Evolutionary conservation across 495 filamentous ascomycete genomes (phyloP).

Genomic region (Rhypophila decipiens): DNA sequence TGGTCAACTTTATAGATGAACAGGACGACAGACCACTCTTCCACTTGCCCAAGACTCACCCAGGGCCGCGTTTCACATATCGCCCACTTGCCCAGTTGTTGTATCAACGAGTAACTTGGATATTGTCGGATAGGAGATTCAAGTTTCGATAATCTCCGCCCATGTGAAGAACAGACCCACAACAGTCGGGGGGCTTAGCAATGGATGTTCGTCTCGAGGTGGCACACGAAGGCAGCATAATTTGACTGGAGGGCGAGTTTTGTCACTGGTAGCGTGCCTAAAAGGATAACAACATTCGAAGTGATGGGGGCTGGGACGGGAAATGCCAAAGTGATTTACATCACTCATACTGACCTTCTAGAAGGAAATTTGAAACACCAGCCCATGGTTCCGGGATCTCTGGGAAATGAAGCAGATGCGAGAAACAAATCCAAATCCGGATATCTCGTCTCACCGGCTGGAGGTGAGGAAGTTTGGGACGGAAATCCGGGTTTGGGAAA

Average conservation of each 20-base stretch:
- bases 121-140: not conserved
- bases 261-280: not conserved
- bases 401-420: conserved; percentile 3
- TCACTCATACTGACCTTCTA: conserved; percentile 1
- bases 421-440: conserved; percentile 1
- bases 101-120: not conserved
- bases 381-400: conserved; percentile 3
- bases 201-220: not conserved
- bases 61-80: not conserved
- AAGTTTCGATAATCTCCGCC: not conserved
- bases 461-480: not conserved
- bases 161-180: not conserved
- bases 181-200: not conserved
- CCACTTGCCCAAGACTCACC: not conserved
- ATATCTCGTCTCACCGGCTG: not conserved
- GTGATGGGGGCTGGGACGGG: not conserved
- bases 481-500: not conserved
- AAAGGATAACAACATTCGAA: not conserved
- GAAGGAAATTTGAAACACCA: conserved; percentile 4
- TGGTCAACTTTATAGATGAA: not conserved
- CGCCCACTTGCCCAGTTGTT: no score
- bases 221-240: not conserved
- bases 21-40: not conserved
- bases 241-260: not conserved
- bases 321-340: not conserved